Conservation (phyloP, 23 red algal species). For the Gracilaria domingensis region DNA sequence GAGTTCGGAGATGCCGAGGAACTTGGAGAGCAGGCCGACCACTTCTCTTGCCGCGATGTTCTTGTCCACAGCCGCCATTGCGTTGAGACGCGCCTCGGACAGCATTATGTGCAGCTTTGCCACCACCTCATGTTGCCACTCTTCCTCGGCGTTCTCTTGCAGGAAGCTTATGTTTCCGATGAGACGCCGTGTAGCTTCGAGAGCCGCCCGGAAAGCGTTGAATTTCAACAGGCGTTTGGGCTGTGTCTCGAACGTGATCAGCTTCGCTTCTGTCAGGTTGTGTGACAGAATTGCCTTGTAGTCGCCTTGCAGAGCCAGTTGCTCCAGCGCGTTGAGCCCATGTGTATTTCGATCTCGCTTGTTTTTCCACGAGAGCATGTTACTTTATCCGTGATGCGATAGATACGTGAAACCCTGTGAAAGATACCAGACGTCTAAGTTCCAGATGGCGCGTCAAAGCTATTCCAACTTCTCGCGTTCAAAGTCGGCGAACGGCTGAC, state of each 20-base stretch:
- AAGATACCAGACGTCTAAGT: no score
- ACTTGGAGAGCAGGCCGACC: background rate
- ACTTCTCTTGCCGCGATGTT: background rate
- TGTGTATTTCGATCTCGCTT: background rate
- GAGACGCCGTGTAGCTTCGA: background rate
- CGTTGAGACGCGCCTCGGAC: background rate
- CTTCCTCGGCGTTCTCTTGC: background rate
- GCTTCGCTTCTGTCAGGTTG: slow-evolving; percentile 3
- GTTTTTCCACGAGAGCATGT: slow-evolving; percentile 13
- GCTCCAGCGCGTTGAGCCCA: slow-evolving; percentile 10
- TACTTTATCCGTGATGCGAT: background rate
- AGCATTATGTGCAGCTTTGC: background rate
- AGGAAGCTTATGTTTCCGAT: background rate
- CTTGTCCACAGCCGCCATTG: background rate
- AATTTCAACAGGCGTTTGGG: background rate
- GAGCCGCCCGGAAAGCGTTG: background rate
- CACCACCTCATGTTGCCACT: background rate
- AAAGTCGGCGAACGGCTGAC: no score
- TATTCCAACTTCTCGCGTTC: no score
- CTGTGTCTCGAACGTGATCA: background rate
- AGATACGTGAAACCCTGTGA: no score
- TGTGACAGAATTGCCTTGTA: slow-evolving; percentile 12
- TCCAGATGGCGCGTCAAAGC: no score
- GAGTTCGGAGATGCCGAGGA: background rate
- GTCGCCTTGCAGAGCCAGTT: slow-evolving; percentile 14